These are phyloP conservation scores for Schoenoplectus tabernaemontani DNA, from an alignment of 202 grass and related monocot genomes.

Conservation along the genomic window DNA sequence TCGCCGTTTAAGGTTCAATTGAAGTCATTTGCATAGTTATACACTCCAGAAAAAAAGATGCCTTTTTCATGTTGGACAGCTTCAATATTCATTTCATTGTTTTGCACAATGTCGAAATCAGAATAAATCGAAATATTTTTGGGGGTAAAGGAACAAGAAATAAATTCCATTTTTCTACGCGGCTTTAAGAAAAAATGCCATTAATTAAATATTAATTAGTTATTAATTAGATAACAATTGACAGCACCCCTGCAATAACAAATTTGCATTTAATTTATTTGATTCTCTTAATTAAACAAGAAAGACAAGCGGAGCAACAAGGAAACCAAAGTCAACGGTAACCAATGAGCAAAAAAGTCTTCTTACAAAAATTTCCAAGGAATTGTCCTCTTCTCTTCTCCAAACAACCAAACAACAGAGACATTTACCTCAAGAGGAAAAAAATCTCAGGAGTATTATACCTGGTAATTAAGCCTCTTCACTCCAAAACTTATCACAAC, in stretches of 20 bases:
- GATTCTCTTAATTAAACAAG: not conserved
- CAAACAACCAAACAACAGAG: not conserved
- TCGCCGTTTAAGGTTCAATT: too few species aligned
- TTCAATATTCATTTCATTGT: not conserved
- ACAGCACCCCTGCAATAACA: not conserved
- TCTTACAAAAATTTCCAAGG: not conserved
- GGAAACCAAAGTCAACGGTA: conserved; percentile 21
- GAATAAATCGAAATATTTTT: not conserved
- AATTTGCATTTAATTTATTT: not conserved
- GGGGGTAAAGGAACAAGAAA: not conserved
- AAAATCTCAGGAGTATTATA: not conserved
- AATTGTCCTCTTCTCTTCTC: not conserved
- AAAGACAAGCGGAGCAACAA: not conserved
- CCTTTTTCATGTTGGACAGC: not conserved
- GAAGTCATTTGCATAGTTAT: too few species aligned
- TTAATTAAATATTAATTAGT: not conserved
- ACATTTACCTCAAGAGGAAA: not conserved
- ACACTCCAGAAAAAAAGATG: not conserved
- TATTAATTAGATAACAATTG: conserved; percentile 7
- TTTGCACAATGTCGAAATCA: not conserved
- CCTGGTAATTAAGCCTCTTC: not conserved
- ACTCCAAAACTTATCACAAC: conserved; percentile 26
- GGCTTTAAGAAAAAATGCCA: not conserved
- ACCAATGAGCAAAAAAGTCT: not conserved
- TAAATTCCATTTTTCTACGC: not conserved